Conservation (phyloP, 1,139 yeast genomes). For the Pneumocystis oryctolagi region DNA sequence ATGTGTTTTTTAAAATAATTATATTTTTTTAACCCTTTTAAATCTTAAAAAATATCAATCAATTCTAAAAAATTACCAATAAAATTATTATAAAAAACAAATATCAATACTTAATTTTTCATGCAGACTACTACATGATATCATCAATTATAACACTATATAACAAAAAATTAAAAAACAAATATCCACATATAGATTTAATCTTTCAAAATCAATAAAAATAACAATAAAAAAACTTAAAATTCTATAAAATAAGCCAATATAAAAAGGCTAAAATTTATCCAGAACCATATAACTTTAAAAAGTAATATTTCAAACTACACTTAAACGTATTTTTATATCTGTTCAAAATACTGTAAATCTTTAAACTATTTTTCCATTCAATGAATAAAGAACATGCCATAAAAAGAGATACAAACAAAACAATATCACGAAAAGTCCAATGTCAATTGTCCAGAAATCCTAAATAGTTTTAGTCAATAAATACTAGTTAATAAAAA, state of each 20-base stretch:
- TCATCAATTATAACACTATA: neutral
- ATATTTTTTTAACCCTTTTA: slow-evolving; percentile 38
- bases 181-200: neutral
- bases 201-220: neutral
- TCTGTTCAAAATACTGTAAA: neutral
- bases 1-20: slow-evolving; percentile 24
- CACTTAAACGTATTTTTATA: too few species aligned
- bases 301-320: neutral
- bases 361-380: neutral
- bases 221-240: neutral
- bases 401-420: neutral
- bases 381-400: neutral
- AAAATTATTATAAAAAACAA: neutral
- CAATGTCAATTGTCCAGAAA: neutral
- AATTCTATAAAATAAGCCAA: neutral
- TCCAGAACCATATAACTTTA: neutral
- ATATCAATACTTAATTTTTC: neutral
- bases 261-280: neutral
- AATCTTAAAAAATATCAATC: slow-evolving; percentile 51
- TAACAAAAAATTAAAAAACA: neutral
- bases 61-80: slow-evolving; percentile 8
- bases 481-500: neutral
- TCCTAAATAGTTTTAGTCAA: neutral
- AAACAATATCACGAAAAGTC: neutral
- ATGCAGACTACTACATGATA: neutral